Conservation (phyloP, 1,284 basidiomycete species). For the Apiotrichum veenhuisii region DNA sequence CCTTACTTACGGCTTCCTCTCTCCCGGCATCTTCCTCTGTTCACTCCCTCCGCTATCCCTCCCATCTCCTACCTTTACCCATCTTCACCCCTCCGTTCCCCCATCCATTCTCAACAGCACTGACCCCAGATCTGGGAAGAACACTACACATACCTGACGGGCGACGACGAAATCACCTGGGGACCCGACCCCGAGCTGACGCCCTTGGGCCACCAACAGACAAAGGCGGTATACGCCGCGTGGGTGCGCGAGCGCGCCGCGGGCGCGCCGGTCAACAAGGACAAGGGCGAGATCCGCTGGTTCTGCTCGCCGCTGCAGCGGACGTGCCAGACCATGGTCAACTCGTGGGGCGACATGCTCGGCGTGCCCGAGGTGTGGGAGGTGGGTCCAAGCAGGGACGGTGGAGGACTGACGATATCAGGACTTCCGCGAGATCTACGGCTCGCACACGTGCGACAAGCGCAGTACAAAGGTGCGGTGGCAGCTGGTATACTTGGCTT, state of each 20-base stretch:
- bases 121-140: slow-evolving; percentile 50
- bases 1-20: not conserved
- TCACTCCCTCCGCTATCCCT: not conserved
- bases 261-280: slow-evolving; percentile 59
- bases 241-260: slow-evolving; percentile 60
- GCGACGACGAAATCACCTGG: slow-evolving; percentile 70
- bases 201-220: slow-evolving; percentile 62
- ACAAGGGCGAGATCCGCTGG: slow-evolving; percentile 51
- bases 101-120: too few species aligned
- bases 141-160: slow-evolving; percentile 65
- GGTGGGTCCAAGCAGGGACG: too few species aligned
- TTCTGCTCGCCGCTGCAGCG: slow-evolving; percentile 71
- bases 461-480: slow-evolving; percentile 52
- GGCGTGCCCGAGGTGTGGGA: slow-evolving; percentile 43
- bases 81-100: too few species aligned
- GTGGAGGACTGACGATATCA: slow-evolving; percentile 6
- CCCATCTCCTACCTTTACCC: too few species aligned
- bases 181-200: slow-evolving; percentile 79
- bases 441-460: slow-evolving; percentile 47
- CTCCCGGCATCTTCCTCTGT: not conserved
- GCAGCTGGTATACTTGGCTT: not conserved
- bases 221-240: slow-evolving; percentile 53
- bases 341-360: slow-evolving; percentile 59
- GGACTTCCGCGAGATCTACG: slow-evolving; percentile 47
- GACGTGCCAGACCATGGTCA: slow-evolving; percentile 63